These are phyloP conservation scores for Gastrodia elata DNA, from an alignment of 106 monocot species.

Conservation along the genomic window DNA sequence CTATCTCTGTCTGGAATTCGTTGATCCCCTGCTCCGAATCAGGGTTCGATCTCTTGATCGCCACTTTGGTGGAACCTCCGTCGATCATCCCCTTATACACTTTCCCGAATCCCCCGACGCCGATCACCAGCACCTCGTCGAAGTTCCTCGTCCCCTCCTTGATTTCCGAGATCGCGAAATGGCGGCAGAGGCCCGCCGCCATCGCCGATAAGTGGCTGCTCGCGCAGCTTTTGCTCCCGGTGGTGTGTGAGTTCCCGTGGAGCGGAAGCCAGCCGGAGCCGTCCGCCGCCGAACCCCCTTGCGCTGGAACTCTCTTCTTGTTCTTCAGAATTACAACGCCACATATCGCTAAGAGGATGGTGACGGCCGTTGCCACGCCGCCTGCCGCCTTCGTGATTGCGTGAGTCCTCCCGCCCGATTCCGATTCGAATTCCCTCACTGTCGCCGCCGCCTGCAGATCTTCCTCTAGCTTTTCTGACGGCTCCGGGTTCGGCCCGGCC, in stretches of 20 bases:
- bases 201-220: slow-evolving; percentile 44
- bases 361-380: slow-evolving; percentile 21
- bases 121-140: slow-evolving; percentile 67
- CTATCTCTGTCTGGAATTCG: slow-evolving; percentile 74
- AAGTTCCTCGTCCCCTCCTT: slow-evolving; percentile 63
- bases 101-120: slow-evolving; percentile 84
- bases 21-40: slow-evolving; percentile 63
- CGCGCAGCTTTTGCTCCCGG: slow-evolving; percentile 36
- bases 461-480: slow-evolving; percentile 5
- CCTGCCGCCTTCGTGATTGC: slow-evolving; percentile 32
- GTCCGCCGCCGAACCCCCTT: background rate
- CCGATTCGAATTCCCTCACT: background rate
- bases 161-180: slow-evolving; percentile 69
- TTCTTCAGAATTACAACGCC: slow-evolving; percentile 32
- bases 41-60: slow-evolving; percentile 69
- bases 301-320: slow-evolving; percentile 23
- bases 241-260: slow-evolving; percentile 41
- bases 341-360: slow-evolving; percentile 36
- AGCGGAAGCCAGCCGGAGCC: slow-evolving; percentile 66
- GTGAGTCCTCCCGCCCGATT: background rate
- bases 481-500: slow-evolving; percentile 11
- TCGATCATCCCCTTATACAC: slow-evolving; percentile 60
- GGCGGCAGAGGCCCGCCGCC: slow-evolving; percentile 51
- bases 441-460: background rate
- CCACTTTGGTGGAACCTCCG: slow-evolving; percentile 26